Percentiles rank a stretch among this genome's conserved stretches.
Evolutionary conservation across 2,329 filamentous ascomycete species (phyloP).

Genomic region (Diplodia scrobiculata): DNA sequence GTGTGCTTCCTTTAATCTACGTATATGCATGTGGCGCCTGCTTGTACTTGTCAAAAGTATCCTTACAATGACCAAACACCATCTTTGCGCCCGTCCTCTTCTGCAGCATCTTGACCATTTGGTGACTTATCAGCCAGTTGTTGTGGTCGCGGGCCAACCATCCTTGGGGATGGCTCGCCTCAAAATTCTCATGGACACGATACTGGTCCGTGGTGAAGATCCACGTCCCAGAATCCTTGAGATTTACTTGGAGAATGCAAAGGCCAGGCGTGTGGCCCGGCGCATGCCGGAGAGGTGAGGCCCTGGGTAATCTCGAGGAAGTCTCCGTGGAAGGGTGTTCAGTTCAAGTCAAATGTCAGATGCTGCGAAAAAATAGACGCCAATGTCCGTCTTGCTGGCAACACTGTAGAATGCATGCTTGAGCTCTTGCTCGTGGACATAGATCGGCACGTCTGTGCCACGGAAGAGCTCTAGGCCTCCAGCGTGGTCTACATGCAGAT

Average conservation of each 20-base stretch:
- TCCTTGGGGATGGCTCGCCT: constrained; percentile 42
- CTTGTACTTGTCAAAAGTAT: constrained; percentile 36
- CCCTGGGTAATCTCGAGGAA: constrained; percentile 43
- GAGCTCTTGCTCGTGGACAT: constrained; percentile 44
- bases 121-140: constrained; percentile 40
- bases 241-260: constrained; percentile 43
- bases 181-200: constrained; percentile 44
- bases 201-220: constrained; percentile 46
- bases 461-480: constrained; percentile 43
- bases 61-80: constrained; percentile 39
- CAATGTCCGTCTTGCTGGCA: constrained; percentile 42
- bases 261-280: constrained; percentile 45
- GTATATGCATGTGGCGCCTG: constrained; percentile 37
- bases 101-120: constrained; percentile 38
- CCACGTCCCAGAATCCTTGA: constrained; percentile 42
- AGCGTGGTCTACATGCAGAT: constrained; percentile 44
- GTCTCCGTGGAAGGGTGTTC: constrained; percentile 41
- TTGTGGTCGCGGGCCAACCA: constrained; percentile 46
- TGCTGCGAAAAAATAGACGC: constrained; percentile 43
- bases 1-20: not conserved
- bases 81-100: constrained; percentile 38
- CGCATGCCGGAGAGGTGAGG: constrained; percentile 40
- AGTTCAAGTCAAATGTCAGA: constrained; percentile 44
- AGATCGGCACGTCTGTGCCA: constrained; percentile 42
- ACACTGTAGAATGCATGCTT: constrained; percentile 46